Evolutionary conservation across 306 rosid genomes (phyloP), one percentile per base, ranked within the genome.

Genomic region (Gastrolobium villosum): DNA sequence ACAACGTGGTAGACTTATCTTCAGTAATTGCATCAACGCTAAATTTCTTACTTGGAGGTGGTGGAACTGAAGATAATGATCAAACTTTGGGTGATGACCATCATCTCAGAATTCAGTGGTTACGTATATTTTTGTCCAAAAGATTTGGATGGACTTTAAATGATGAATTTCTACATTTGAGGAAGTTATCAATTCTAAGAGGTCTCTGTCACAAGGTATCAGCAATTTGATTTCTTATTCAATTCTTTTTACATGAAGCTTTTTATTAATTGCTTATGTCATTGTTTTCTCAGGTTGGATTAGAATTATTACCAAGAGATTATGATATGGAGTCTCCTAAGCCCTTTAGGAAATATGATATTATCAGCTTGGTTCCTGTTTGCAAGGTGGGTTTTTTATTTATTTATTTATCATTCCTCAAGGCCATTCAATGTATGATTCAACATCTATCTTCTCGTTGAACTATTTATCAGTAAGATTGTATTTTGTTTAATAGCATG

Each of bases 151-250:
- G 98, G 99, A 77, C 75, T 36, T 52, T 91, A 15, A 85, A 86
- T 7, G 92, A 92, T 73, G 99, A 95, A 79, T 88, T 95, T 73
- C 89, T 65, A 57, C 92, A 93, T 75, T 76, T 95, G 88, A 89
- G 98, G 63, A 95, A 91, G 93, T 71, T 86, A 37, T 84, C 98
- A 0, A 84, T 92, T 81, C 96, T 95, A 49, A 92, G 97, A 77
- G 99, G 98, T 28, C 91, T 95, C 53, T 91, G 97, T 83, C 93
- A 92, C 20, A 92, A 92, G 96, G 98, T 91, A 90, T 45, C 52
- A 54, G 41, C 39, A 1, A 41, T 37, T 70, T 13, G 35, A 62
- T 32, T 63, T 68, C n/a, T 65, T 69, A 7, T 48, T 5, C 11
- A 66, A 4, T 11, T 41, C 37, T 46, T 70, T 46, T 70, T 45